Conservation (phyloP, 2,329 filamentous ascomycete species). For the Paramyrothecium sp. region DNA sequence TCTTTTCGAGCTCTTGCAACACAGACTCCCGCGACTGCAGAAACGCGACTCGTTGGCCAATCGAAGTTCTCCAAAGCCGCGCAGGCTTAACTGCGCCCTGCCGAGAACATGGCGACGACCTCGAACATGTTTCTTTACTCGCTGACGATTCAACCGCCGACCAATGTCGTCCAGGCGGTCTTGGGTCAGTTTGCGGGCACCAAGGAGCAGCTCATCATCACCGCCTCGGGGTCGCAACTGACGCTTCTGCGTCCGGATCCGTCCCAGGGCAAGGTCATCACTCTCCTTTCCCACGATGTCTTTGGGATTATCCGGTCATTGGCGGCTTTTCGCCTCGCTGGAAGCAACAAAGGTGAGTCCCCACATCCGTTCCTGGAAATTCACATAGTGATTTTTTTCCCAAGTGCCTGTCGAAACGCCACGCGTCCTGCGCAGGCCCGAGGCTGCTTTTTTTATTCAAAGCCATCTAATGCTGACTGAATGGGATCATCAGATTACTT, state of each 20-base stretch:
- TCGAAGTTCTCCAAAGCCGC: constrained; percentile 34
- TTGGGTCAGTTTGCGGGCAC: constrained; percentile 94
- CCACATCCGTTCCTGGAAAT: constrained; percentile 37
- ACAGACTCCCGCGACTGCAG: constrained; percentile 18
- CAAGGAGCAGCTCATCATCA: constrained; percentile 96
- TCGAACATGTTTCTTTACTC: constrained; percentile 99
- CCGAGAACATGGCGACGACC: constrained; percentile 83
- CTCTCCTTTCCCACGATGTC: constrained; percentile 85
- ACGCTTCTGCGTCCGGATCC: constrained; percentile 85
- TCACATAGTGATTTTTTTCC: constrained; percentile 64
- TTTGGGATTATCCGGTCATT: constrained; percentile 94
- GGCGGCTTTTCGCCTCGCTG: constrained; percentile 86
- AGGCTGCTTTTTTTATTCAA: constrained; percentile 22
- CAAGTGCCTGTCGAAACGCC: constrained; percentile 24
- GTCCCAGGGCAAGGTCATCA: constrained; percentile 79
- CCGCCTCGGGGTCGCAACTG: constrained; percentile 86
- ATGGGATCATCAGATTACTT: constrained; percentile 72
- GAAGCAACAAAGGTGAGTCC: constrained; percentile 90
- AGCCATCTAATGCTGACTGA: constrained; percentile 21
- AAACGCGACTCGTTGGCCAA: constrained; percentile 18
- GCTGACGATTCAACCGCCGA: constrained; percentile 90
- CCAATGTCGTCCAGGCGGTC: constrained; percentile 85
- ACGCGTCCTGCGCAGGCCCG: constrained; percentile 13
- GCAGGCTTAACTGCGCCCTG: constrained; percentile 50
- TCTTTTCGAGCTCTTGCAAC: constrained; percentile 15